Evolutionary conservation across 306 rosid genomes (phyloP).

Genomic region (Prunus davidiana): DNA sequence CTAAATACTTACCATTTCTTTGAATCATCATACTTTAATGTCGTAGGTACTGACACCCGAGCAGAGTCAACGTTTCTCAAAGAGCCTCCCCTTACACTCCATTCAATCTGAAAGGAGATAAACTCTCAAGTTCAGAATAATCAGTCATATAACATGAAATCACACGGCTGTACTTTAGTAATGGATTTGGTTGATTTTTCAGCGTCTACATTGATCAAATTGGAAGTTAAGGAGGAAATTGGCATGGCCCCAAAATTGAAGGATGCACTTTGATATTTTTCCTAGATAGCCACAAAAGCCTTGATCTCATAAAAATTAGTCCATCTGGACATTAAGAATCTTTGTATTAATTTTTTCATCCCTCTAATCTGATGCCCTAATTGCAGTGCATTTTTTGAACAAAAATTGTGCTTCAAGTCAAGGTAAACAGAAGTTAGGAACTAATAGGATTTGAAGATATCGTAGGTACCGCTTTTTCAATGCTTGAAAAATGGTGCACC

Average conservation of each 20-base stretch:
- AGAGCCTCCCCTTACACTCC: slow-evolving; percentile 73
- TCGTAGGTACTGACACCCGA: slow-evolving; percentile 82
- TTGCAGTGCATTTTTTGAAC: neutral
- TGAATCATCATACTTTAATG: slow-evolving; percentile 76
- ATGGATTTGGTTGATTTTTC: neutral
- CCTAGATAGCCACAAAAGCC: neutral
- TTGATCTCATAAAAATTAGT: neutral
- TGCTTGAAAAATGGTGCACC: slow-evolving; percentile 82
- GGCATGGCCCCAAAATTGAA: neutral
- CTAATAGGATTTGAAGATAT: neutral
- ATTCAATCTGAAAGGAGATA: slow-evolving; percentile 71
- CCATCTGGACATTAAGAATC: neutral
- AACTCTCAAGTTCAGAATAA: slow-evolving; percentile 1
- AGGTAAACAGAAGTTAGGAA: neutral
- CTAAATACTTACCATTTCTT: slow-evolving; percentile 67
- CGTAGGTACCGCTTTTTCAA: slow-evolving; percentile 74
- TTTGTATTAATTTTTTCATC: neutral
- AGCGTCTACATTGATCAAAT: neutral
- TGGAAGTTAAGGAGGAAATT: neutral
- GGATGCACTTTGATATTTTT: neutral
- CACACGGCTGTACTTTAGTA: neutral
- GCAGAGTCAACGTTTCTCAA: slow-evolving; percentile 88
- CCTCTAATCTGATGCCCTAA: neutral
- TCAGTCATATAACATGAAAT: neutral
- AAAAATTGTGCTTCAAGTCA: neutral